A percentile compares a stretch with the other conserved stretches of the same genome.
These are phyloP conservation scores for Yamadazyma membranifaciens DNA, from an alignment of 1,139 yeast species.

Conservation along the genomic window DNA sequence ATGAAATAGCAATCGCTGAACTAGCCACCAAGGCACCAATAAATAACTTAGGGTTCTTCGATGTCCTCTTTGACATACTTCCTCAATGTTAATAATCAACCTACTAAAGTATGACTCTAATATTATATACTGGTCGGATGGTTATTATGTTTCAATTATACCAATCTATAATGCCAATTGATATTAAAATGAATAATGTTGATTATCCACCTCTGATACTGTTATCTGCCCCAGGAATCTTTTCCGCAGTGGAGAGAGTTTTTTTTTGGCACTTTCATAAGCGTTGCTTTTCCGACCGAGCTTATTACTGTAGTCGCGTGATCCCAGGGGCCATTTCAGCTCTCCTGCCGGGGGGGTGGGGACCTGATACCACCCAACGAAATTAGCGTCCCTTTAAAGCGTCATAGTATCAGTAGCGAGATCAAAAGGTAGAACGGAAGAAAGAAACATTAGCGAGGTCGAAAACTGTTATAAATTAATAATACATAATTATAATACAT, in stretches of 20 bases:
- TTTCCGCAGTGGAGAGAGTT: slow-evolving; percentile 1
- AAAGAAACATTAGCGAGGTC: background rate
- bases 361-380: background rate
- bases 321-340: background rate
- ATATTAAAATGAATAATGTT: no score
- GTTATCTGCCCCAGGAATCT: background rate
- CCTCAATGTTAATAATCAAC: no score
- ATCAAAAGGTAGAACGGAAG: background rate
- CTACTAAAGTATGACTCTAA: no score
- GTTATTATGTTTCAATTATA: no score
- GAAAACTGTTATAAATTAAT: background rate
- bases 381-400: background rate
- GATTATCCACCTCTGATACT: no score
- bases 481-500: background rate
- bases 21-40: slow-evolving; percentile 39
- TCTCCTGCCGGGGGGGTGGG: background rate
- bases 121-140: no score
- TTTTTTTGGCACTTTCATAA: slow-evolving; percentile 2
- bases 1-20: slow-evolving; percentile 35
- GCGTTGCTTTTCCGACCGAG: background rate
- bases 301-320: background rate
- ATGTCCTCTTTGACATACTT: slow-evolving; percentile 14
- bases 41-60: slow-evolving; percentile 32
- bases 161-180: no score
- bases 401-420: background rate